Base-by-base conservation (phyloP, 306 rosid genomes). In the Begonia peltatifolia region DNA sequence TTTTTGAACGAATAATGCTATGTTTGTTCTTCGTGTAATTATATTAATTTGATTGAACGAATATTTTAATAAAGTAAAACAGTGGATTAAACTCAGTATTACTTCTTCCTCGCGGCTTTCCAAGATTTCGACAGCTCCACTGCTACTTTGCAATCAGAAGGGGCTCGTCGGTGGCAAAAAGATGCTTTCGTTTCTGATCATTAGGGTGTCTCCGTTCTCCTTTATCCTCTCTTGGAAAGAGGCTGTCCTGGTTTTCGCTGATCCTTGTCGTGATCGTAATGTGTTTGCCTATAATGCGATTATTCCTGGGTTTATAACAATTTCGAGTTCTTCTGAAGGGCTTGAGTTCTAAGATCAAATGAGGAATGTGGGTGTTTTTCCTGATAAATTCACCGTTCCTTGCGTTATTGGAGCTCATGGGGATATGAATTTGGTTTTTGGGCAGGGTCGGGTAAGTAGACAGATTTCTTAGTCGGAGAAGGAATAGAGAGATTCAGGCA, bases 321-420 rank as follows among this genome's bases (percentile, higher is more conserved):
- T 76, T 2, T 83, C 71, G 54, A 23, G 75, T 61, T 16, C 79
- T 16, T 58, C 17, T 9, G 16, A 69, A 23, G 87, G 72, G 41
- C 56, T 76, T 59, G 58, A 64, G 17, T 56, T 80, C 6, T 89
- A 82, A 15, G 59, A 49, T 42, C 56, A 68, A 72, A 80, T 89
- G 94, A 67, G 84, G 48, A 35, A 8, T 61, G 14, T 57, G 63
- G 83, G 87, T 41, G 52, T 74, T 55, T n/a, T 58, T 62, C 90
- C 90, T 0, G 95, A 85, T 66, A 78, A 74, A 60, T 85, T 68
- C 65, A 89, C 85, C 0, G 75, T 89, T 62, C 87, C 94, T 0
- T 85, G 85, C 59, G 85, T 72, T 63, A 73, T 85, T 46, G 74
- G 78, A 66, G 78, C 94, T 41, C 80, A 84, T 62, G 52, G 68